Percentiles rank a stretch among this genome's conserved stretches.
These are phyloP conservation scores for Phialophora chinensis DNA, from an alignment of 2,329 filamentous ascomycete genomes.

Conservation along the genomic window DNA sequence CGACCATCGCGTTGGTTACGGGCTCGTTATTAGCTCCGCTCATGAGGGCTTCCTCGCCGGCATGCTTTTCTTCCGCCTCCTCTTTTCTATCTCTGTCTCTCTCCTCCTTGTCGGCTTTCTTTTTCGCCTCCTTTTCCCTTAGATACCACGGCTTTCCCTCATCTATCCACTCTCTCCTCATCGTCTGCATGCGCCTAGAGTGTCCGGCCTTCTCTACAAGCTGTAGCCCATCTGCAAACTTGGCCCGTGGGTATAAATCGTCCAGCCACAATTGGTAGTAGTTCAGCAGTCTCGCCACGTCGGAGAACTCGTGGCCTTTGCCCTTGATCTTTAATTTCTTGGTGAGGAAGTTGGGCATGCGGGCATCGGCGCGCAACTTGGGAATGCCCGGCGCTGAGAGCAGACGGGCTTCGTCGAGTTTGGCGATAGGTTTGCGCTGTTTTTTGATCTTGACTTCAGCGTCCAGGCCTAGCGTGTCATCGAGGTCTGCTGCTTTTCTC, in stretches of 20 bases:
- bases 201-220: slow-evolving; percentile 96
- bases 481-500: slow-evolving; percentile 58
- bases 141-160: slow-evolving; percentile 58
- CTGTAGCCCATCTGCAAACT: slow-evolving; percentile 83
- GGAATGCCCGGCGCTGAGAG: slow-evolving; percentile 83
- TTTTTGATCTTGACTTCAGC: slow-evolving; percentile 83
- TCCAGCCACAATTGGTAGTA: slow-evolving; percentile 98
- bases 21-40: slow-evolving; percentile 15
- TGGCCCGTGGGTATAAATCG: slow-evolving; percentile 91
- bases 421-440: slow-evolving; percentile 76
- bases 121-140: slow-evolving; percentile 22
- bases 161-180: slow-evolving; percentile 82
- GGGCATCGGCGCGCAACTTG: slow-evolving; percentile 64
- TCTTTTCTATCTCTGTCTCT: slow-evolving; percentile 24
- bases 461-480: slow-evolving; percentile 75
- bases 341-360: slow-evolving; percentile 33
- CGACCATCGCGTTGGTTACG: slow-evolving; percentile 1
- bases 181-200: slow-evolving; percentile 75
- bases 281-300: slow-evolving; percentile 78
- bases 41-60: slow-evolving; percentile 1
- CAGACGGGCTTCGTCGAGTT: slow-evolving; percentile 84
- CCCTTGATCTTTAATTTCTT: slow-evolving; percentile 68
- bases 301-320: slow-evolving; percentile 94
- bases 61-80: slow-evolving; percentile 26
- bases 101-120: slow-evolving; percentile 23